Evolutionary conservation across 2,329 filamentous ascomycete species (phyloP).

Genomic region (Fusarium compactum): DNA sequence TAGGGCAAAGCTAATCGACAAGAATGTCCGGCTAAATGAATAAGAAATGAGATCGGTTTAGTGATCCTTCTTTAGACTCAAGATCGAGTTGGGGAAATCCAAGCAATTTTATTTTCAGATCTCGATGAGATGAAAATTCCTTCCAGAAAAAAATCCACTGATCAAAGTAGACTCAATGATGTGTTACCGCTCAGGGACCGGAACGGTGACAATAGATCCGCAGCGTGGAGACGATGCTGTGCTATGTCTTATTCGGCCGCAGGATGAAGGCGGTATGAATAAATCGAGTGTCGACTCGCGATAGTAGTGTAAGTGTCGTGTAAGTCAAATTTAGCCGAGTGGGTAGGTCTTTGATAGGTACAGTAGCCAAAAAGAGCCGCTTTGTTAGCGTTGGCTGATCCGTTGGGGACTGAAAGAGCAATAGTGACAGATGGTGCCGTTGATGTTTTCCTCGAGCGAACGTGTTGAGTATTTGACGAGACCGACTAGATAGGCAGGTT

Average conservation of each 20-base stretch:
- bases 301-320: conserved; percentile 39
- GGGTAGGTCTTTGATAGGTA: conserved; percentile 17
- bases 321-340: conserved; percentile 41
- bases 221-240: conserved; percentile 45
- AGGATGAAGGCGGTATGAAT: conserved; percentile 38
- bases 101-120: conserved; percentile 29
- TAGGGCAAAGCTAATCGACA: conserved; percentile 18
- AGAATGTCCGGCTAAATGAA: conserved; percentile 14
- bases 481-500: conserved; percentile 2
- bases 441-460: not conserved
- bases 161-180: conserved; percentile 36
- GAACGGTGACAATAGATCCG: conserved; percentile 40
- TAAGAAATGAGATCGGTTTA: conserved; percentile 13
- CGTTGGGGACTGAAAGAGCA: conserved; percentile 12
- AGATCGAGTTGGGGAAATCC: conserved; percentile 27
- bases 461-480: not conserved
- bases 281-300: conserved; percentile 35
- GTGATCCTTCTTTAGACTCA: conserved; percentile 28
- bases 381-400: conserved; percentile 33
- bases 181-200: conserved; percentile 46
- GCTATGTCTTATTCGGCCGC: conserved; percentile 40
- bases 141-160: conserved; percentile 37
- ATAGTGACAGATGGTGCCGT: conserved; percentile 3
- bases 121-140: conserved; percentile 42
- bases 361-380: conserved; percentile 29